Percentiles rank a stretch among this genome's conserved stretches.
These are phyloP conservation scores for Aureobasidium zeae DNA, from an alignment of 2,329 filamentous ascomycete species.

Conservation along the genomic window DNA sequence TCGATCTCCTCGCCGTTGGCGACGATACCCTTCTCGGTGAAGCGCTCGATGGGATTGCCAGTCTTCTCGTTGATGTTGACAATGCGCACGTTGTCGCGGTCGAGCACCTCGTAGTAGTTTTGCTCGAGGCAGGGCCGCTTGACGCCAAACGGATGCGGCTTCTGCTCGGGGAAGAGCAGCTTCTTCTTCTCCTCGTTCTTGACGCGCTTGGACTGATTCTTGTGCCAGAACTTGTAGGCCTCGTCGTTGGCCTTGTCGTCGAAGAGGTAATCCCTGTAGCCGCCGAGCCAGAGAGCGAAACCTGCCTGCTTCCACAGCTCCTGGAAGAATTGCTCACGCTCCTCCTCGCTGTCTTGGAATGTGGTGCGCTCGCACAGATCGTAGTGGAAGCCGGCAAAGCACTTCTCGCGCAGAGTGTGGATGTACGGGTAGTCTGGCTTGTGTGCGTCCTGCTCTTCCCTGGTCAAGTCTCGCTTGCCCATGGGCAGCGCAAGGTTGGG, in stretches of 20 bases:
- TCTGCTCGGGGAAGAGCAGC: slow-evolving; percentile 43
- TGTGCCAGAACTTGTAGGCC: slow-evolving; percentile 25
- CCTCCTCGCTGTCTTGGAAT: slow-evolving; percentile 19
- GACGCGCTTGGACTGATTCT: slow-evolving; percentile 30
- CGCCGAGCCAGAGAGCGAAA: slow-evolving; percentile 31
- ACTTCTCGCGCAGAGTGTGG: slow-evolving; percentile 23
- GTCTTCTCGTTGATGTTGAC: slow-evolving; percentile 37
- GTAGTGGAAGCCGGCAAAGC: slow-evolving; percentile 27
- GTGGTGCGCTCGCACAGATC: slow-evolving; percentile 26
- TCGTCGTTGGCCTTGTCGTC: slow-evolving; percentile 28
- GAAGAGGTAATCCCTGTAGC: slow-evolving; percentile 26
- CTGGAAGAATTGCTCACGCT: slow-evolving; percentile 26
- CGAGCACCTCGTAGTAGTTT: slow-evolving; percentile 43
- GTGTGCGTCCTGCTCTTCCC: slow-evolving; percentile 12
- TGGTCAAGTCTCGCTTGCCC: slow-evolving; percentile 20
- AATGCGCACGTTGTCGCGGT: slow-evolving; percentile 38
- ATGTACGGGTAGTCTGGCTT: slow-evolving; percentile 20
- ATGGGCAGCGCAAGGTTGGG: slow-evolving; percentile 27
- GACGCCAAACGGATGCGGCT: slow-evolving; percentile 37
- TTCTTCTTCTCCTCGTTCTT: slow-evolving; percentile 42
- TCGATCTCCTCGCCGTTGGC: slow-evolving; percentile 31
- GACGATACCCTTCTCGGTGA: slow-evolving; percentile 34
- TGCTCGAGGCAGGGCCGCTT: slow-evolving; percentile 34
- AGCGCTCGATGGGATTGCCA: slow-evolving; percentile 35
- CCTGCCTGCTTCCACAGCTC: slow-evolving; percentile 31